A percentile compares a stretch with the other conserved stretches of the same genome.
Evolutionary conservation across 139 green algal species (phyloP).

Genomic region (Picocystis salinarum): DNA sequence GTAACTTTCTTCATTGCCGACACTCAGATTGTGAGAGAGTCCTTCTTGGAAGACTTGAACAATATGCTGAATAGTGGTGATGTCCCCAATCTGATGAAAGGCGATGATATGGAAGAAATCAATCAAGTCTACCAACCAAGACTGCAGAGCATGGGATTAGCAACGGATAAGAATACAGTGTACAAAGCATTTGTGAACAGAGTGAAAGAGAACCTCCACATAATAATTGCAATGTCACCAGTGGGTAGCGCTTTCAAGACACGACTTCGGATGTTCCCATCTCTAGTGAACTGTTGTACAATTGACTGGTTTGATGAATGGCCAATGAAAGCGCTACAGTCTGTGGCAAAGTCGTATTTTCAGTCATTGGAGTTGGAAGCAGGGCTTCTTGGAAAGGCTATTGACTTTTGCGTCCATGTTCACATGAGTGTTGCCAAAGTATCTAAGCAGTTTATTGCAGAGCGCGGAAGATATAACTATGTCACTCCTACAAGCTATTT

Average conservation of each 20-base stretch:
- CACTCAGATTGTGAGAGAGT: conserved; percentile 61
- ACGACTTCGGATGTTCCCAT: conserved; percentile 68
- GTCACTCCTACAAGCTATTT: conserved; percentile 72
- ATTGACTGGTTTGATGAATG: conserved; percentile 75
- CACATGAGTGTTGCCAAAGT: conserved; percentile 13
- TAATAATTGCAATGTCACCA: conserved; percentile 58
- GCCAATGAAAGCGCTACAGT: conserved; percentile 42
- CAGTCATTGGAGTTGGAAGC: conserved; percentile 29
- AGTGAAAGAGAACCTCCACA: conserved; percentile 43
- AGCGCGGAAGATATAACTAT: conserved; percentile 56
- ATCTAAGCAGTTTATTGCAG: conserved; percentile 32
- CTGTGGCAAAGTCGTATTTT: conserved; percentile 37
- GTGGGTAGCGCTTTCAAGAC: conserved; percentile 60
- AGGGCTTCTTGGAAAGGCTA: conserved; percentile 21
- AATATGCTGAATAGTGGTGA: conserved; percentile 65
- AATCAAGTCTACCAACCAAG: conserved; percentile 30
- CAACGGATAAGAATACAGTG: conserved; percentile 35
- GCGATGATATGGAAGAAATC: conserved; percentile 52
- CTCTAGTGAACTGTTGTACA: conserved; percentile 66
- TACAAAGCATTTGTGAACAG: conserved; percentile 46
- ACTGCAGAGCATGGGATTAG: conserved; percentile 29
- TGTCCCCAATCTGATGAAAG: conserved; percentile 45
- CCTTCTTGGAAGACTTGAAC: conserved; percentile 69
- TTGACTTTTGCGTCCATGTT: conserved; percentile 38
- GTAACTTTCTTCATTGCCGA: conserved; percentile 60